Percentiles rank a stretch among this genome's conserved stretches.
phyloP scores from a whole-genome alignment of 345 rosid species.

The Sisymbrium altissimum region DNA sequence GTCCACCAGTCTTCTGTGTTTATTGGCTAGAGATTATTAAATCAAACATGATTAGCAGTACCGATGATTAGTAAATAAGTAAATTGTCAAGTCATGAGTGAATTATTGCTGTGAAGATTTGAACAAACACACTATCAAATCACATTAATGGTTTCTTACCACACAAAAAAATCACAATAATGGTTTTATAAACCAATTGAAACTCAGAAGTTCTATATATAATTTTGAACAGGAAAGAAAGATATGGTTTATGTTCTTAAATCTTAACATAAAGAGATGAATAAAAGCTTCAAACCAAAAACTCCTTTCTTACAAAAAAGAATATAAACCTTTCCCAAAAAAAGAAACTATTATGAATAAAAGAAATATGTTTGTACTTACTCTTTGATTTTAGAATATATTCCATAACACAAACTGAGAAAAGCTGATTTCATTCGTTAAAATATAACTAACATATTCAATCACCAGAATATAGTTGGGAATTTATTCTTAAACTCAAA shows the following conservation, averaged over 20 bases:
- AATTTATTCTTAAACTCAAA: neutral
- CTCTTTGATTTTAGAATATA: conserved; percentile 27
- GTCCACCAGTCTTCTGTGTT: neutral
- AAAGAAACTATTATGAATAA: neutral
- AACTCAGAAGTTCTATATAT: neutral
- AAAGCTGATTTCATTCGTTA: conserved; percentile 23
- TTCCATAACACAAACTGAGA: conserved; percentile 13
- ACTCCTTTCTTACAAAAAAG: neutral
- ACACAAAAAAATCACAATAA: no score
- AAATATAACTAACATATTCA: neutral
- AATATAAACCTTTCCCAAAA: conserved; percentile 5
- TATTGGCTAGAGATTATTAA: neutral
- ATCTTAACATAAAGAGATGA: conserved; percentile 6
- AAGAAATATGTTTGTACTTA: neutral
- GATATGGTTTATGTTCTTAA: neutral
- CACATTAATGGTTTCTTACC: no score
- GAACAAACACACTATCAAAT: neutral
- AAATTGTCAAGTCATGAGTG: neutral
- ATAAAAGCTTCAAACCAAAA: conserved; percentile 8
- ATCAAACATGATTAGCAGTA: neutral
- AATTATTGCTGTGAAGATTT: neutral
- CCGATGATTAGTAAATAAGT: neutral
- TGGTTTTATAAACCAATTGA: no score
- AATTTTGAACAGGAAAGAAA: neutral
- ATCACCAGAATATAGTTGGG: conserved; percentile 3